Percentiles rank a stretch among this genome's conserved stretches.
Conservation (phyloP, 106 monocot species). For the Triglochin maritima region DNA sequence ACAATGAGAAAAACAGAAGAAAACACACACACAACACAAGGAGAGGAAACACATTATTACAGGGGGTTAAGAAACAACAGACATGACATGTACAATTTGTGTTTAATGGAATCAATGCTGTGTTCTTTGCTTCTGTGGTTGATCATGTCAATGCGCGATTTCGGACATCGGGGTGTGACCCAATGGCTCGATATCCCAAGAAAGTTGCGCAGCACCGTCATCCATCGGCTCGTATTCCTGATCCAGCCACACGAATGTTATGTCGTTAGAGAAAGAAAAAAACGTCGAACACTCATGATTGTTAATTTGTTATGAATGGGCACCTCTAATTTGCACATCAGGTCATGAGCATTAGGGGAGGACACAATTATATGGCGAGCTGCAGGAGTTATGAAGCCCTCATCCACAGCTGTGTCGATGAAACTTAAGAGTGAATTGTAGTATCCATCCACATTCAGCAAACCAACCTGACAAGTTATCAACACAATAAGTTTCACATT, state of each 20-base stretch:
- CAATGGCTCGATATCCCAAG: conserved; percentile 38
- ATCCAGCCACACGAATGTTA: neutral
- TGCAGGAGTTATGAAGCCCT: conserved; percentile 19
- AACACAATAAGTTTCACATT: neutral
- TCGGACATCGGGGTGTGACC: conserved; percentile 11
- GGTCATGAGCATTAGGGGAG: conserved; percentile 11
- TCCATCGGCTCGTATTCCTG: conserved; percentile 20
- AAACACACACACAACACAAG: too few relatives aligned
- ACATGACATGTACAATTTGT: too few relatives aligned
- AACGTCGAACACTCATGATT: neutral
- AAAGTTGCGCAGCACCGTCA: conserved; percentile 12
- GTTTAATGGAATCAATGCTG: too few relatives aligned
- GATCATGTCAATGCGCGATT: conserved; percentile 10
- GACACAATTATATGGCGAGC: conserved; percentile 25
- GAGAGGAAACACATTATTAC: too few relatives aligned
- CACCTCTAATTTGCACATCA: conserved; percentile 27
- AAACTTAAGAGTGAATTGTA: conserved; percentile 21
- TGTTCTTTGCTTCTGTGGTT: too few relatives aligned
- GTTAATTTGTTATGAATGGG: neutral
- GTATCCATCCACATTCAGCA: conserved; percentile 27
- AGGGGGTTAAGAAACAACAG: too few relatives aligned
- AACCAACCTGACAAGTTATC: conserved; percentile 11
- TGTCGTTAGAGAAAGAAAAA: neutral
- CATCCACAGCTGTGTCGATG: conserved; percentile 28
- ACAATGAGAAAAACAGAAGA: too few relatives aligned